Conservation (phyloP, 345 rosid species). For the Citrus mangshanensis region DNA sequence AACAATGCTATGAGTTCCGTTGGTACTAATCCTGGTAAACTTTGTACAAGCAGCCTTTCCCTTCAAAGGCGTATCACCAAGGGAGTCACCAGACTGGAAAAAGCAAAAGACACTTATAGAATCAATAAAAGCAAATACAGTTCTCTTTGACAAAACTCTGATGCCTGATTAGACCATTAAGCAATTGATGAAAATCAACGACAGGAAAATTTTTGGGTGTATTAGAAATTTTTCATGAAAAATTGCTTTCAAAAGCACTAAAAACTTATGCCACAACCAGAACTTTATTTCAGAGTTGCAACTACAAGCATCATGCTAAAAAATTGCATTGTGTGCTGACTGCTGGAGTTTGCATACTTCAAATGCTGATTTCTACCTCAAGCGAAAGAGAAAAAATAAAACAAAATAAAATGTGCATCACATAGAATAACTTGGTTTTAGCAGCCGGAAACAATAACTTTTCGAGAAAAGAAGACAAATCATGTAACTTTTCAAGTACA, state of each 20-base stretch:
- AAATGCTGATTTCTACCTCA: neutral
- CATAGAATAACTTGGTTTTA: neutral
- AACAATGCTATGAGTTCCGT: constrained; percentile 80
- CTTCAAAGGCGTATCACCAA: constrained; percentile 39
- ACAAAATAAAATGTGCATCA: neutral
- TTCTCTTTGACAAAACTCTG: neutral
- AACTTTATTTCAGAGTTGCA: neutral
- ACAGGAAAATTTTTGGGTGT: neutral
- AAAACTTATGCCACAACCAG: neutral
- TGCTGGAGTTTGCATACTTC: neutral
- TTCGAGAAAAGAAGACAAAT: neutral
- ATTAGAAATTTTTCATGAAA: neutral
- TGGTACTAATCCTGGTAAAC: constrained; percentile 75
- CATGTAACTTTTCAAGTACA: neutral
- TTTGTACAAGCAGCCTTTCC: constrained; percentile 87
- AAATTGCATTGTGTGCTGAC: neutral
- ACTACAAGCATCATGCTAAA: neutral
- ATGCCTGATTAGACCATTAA: constrained; percentile 5
- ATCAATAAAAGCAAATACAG: constrained; percentile 7
- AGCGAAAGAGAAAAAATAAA: neutral
- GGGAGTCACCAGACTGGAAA: constrained; percentile 44
- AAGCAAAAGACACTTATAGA: constrained; percentile 1
- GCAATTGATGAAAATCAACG: neutral
- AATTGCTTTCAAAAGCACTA: neutral
- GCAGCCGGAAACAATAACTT: neutral